Evolutionary conservation across 768 basidiomycete genomes (phyloP), one percentile per base, ranked within the genome.

Genomic region (Pholiota molesta): DNA sequence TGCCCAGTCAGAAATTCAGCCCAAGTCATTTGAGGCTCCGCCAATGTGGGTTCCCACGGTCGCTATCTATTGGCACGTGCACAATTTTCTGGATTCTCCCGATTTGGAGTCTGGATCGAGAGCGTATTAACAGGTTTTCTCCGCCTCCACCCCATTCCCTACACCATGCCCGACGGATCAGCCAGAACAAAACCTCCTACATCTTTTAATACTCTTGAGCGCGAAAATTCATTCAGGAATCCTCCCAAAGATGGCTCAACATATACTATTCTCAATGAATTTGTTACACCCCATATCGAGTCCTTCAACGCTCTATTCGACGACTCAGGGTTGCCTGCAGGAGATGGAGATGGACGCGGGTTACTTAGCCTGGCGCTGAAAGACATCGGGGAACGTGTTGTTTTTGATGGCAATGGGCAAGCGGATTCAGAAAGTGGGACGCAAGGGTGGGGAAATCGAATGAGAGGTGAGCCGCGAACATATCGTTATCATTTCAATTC

Each of bases 251-350:
- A 84, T 44, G 85, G 85, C 21, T 84, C 91, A 23, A 86, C 88
- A 13, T 86, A 92, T 65, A 86, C 87, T 19, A 91, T 92, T 57
- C 81, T 99, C 62, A 94, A 97, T 67, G 93, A 97, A 75, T 93
- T 98, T 69, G 94, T 98, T 57, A 79, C 86, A 23, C 97, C 97
- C 6, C 96, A 98, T 73, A 86, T 99, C 64, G 92, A 98, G 74
- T 95, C 93, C 40, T 99, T 99, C 83, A 97, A 99, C 75, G 89
- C 94, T 16, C 83, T 99, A 28, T 96, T 98, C 73, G 96, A 98
- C 70, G 95, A 97, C 73, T 89, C 91, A 57, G 91, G 91, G n/a
- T 73, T 92, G 58, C 86, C 89, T 60, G 71, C 81, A 49, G 89
- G 90, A 10, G 88, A 89, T 67, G 88, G 88, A 14, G 86, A 93